These are phyloP conservation scores for Cunninghamia lanceolata DNA, from an alignment of 75 land plant species.

Conservation along the genomic window DNA sequence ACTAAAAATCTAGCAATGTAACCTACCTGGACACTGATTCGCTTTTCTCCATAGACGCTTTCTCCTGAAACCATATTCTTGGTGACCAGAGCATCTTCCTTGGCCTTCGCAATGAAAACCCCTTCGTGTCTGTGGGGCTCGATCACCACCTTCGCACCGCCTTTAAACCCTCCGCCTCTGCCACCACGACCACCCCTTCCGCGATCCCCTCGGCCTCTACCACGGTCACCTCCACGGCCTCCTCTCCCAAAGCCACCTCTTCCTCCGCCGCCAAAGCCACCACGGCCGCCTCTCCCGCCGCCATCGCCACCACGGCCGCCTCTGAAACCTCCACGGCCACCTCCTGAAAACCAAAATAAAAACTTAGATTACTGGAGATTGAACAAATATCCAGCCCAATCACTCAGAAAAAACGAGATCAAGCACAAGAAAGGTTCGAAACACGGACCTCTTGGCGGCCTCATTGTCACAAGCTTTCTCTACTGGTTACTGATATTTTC, in stretches of 20 bases:
- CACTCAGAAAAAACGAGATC: neutral
- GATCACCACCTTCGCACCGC: conserved; percentile 76
- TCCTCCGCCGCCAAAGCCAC: conserved; percentile 9
- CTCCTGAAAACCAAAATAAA: neutral
- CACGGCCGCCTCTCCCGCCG: neutral
- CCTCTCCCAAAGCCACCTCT: conserved; percentile 25
- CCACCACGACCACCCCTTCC: conserved; percentile 50
- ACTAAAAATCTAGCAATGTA: too few relatives aligned
- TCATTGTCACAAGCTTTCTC: neutral
- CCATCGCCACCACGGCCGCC: conserved; percentile 4
- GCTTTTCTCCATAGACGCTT: conserved; percentile 89
- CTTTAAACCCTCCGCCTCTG: conserved; percentile 67
- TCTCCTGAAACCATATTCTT: conserved; percentile 84
- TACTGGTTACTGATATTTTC: neutral
- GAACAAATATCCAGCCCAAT: neutral
- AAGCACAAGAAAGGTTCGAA: neutral
- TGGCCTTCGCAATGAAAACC: conserved; percentile 88
- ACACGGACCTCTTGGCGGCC: conserved; percentile 1
- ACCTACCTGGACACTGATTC: conserved; percentile 77
- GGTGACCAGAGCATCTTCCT: conserved; percentile 86
- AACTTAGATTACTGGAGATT: neutral
- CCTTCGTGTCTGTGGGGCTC: conserved; percentile 90
- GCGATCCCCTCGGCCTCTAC: conserved; percentile 21
- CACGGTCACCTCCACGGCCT: conserved; percentile 27
- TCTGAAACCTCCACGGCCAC: conserved; percentile 10